These are phyloP conservation scores for Glarea lozoyensis DNA, from an alignment of 495 filamentous ascomycete genomes.

Conservation along the genomic window DNA sequence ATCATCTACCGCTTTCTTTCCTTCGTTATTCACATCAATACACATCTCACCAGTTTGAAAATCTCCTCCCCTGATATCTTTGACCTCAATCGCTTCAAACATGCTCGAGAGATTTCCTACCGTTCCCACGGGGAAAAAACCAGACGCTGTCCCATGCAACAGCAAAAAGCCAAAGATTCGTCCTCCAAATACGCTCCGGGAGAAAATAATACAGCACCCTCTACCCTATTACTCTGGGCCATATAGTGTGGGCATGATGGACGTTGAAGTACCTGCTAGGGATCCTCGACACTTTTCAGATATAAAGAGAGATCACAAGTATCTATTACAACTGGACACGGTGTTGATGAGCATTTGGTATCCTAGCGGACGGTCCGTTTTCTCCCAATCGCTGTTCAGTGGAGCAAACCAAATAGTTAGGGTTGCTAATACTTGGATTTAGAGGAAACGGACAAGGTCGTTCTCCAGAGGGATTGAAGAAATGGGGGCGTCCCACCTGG, in stretches of 20 bases:
- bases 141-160: constrained; percentile 4
- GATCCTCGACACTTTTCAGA: constrained; percentile 30
- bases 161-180: constrained; percentile 9
- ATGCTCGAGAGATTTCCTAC: too few relatives aligned
- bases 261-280: constrained; percentile 54
- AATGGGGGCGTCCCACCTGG: constrained; percentile 42
- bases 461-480: constrained; percentile 20
- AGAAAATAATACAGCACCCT: constrained; percentile 31
- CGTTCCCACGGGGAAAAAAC: not conserved
- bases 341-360: constrained; percentile 61
- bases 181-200: constrained; percentile 21
- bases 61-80: too few relatives aligned
- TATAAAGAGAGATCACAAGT: constrained; percentile 31
- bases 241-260: constrained; percentile 53
- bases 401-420: not conserved
- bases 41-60: too few relatives aligned
- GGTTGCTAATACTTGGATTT: not conserved
- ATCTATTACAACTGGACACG: constrained; percentile 42
- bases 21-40: too few relatives aligned
- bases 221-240: constrained; percentile 56
- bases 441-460: constrained; percentile 3
- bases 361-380: constrained; percentile 36
- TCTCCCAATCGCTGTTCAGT: not conserved
- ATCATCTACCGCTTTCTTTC: too few relatives aligned
- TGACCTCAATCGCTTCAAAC: too few relatives aligned